Conservation (phyloP, 176 grass and related monocot genomes). For the Calamus simplicifolius region DNA sequence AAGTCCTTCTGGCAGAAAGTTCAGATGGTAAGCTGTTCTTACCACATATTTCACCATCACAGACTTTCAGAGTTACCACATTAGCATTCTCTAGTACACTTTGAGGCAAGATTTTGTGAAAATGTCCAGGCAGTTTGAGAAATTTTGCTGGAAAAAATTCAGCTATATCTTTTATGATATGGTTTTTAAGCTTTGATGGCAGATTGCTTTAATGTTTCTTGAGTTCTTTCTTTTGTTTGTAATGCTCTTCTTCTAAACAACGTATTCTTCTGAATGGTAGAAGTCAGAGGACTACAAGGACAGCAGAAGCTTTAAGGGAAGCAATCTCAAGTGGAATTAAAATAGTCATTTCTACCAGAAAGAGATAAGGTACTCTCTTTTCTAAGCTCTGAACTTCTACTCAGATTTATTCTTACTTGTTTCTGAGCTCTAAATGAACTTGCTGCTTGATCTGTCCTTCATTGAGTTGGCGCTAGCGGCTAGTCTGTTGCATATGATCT, state of each 20-base stretch:
- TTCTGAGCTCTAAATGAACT: no score
- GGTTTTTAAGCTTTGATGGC: conserved; percentile 41
- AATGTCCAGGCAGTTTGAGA: conserved; percentile 37
- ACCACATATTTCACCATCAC: conserved; percentile 1
- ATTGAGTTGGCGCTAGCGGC: no score
- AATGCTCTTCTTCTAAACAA: conserved; percentile 26
- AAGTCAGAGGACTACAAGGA: conserved; percentile 69
- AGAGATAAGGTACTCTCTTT: no score
- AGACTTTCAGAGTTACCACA: no score
- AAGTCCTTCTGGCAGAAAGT: conserved; percentile 33
- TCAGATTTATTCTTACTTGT: no score
- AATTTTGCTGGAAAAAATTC: conserved; percentile 82
- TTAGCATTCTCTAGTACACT: background rate
- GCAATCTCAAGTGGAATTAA: no score
- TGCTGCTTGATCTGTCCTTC: no score
- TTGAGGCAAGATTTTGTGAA: conserved; percentile 27
- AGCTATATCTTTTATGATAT: conserved; percentile 93
- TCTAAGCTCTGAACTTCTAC: no score
- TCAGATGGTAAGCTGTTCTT: conserved; percentile 41
- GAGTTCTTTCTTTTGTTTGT: conserved; percentile 5
- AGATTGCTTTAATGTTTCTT: no score
- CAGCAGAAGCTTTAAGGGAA: conserved; percentile 14
- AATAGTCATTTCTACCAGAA: no score
- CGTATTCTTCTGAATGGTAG: conserved; percentile 85
- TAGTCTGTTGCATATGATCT: no score